Evolutionary conservation across 495 filamentous ascomycete species (phyloP).

Genomic region (Lasiosphaeris hirsuta): DNA sequence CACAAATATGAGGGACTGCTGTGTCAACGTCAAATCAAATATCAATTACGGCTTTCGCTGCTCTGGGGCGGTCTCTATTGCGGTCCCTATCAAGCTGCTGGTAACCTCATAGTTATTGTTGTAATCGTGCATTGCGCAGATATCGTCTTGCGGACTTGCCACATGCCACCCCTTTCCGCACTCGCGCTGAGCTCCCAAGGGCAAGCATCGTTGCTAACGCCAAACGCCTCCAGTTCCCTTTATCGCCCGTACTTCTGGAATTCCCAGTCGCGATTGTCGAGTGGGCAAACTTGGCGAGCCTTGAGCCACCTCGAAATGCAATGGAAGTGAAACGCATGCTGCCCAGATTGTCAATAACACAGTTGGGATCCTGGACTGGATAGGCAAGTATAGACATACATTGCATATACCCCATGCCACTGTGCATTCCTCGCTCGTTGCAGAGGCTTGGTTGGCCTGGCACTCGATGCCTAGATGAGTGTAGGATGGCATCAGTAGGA

Average conservation of each 20-base stretch:
- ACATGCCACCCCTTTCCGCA: neutral
- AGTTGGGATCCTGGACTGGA: neutral
- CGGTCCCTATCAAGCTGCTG: no score
- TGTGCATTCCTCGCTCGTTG: conserved; percentile 95
- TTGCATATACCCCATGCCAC: conserved; percentile 99
- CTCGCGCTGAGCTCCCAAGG: no score
- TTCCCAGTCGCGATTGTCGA: conserved; percentile 99
- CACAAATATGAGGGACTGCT: no score
- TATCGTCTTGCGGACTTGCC: no score
- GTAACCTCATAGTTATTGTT: no score
- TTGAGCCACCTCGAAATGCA: conserved; percentile 99
- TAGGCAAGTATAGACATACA: conserved; percentile 42
- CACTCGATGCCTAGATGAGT: conserved; percentile 79
- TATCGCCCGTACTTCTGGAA: conserved; percentile 94
- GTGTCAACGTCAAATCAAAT: no score
- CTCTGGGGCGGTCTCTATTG: no score
- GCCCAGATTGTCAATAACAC: conserved; percentile 21
- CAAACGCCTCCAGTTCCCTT: neutral
- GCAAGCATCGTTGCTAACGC: neutral
- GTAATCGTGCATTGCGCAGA: no score
- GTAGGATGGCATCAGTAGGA: conserved; percentile 5
- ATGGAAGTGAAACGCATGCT: conserved; percentile 99
- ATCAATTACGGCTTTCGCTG: no score
- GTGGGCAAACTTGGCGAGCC: conserved; percentile 96
- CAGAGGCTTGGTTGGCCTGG: conserved; percentile 98